Evolutionary conservation across 2,329 filamentous ascomycete genomes (phyloP).

Genomic region (Stachybotrys chlorohalonatus): DNA sequence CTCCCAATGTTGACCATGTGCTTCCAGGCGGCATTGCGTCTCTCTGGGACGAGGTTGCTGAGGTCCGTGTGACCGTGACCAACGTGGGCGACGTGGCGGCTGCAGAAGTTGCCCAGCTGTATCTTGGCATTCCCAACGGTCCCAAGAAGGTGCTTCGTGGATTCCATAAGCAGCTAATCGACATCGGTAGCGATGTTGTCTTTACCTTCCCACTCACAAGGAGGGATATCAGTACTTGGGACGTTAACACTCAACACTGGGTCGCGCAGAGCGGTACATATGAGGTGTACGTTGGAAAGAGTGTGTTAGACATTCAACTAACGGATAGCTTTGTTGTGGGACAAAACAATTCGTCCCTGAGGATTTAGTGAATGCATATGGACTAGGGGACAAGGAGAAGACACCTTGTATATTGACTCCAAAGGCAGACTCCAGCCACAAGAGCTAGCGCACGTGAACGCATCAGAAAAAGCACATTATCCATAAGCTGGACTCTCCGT

Average conservation of each 20-base stretch:
- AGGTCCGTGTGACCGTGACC: slow-evolving; percentile 39
- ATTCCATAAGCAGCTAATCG: slow-evolving; percentile 39
- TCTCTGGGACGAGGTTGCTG: not conserved
- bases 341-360: not conserved
- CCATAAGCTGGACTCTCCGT: too few species aligned
- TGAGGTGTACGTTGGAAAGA: slow-evolving; percentile 30
- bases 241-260: slow-evolving; percentile 53
- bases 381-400: too few species aligned
- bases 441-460: too few species aligned
- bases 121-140: slow-evolving; percentile 44
- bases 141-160: slow-evolving; percentile 54
- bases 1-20: not conserved
- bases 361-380: too few species aligned
- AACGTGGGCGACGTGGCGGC: slow-evolving; percentile 51
- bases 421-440: too few species aligned
- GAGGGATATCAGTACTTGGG: slow-evolving; percentile 60
- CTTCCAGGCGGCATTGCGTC: not conserved
- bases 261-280: slow-evolving; percentile 36
- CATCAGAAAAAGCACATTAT: too few species aligned
- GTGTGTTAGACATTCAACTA: not conserved
- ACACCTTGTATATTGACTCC: too few species aligned
- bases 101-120: slow-evolving; percentile 46
- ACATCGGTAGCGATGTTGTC: slow-evolving; percentile 27
- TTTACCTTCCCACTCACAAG: slow-evolving; percentile 43
- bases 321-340: not conserved